Conservation (phyloP, 176 grass and related monocot species). For the Oryza meyeriana region DNA sequence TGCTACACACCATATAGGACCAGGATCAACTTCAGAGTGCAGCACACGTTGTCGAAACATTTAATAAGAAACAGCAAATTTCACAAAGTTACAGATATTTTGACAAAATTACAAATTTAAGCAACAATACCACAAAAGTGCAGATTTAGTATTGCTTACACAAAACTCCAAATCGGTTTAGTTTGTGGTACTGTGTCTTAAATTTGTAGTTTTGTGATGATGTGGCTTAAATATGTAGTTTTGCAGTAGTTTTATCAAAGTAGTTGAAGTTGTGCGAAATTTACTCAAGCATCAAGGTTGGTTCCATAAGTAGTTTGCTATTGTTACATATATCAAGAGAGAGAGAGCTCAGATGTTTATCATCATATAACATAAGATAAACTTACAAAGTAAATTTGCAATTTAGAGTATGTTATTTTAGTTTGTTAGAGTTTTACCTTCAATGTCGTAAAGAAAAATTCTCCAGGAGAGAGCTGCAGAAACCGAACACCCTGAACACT, state of each 20-base stretch:
- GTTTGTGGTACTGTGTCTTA: not conserved
- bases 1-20: not conserved
- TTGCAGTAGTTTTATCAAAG: not conserved
- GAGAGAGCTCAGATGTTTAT: not conserved
- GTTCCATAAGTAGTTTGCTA: not conserved
- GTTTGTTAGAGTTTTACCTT: slow-evolving; percentile 58
- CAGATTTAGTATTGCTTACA: too few relatives aligned
- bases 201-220: not conserved
- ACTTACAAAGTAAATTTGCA: not conserved
- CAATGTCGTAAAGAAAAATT: slow-evolving; percentile 98
- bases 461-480: slow-evolving; percentile 93
- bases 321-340: too few relatives aligned
- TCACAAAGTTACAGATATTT: not conserved
- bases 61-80: slow-evolving; percentile 16
- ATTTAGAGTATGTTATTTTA: not conserved
- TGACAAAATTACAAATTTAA: not conserved
- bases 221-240: not conserved
- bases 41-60: slow-evolving; percentile 11
- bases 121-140: not conserved
- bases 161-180: not conserved
- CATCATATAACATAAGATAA: slow-evolving; percentile 4
- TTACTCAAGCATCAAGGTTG: not conserved
- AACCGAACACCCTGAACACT: slow-evolving; percentile 91
- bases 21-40: not conserved
- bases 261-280: not conserved